Evolutionary conservation across 179 eudicot genomes (phyloP).

Genomic region (Actinidia arguta): DNA sequence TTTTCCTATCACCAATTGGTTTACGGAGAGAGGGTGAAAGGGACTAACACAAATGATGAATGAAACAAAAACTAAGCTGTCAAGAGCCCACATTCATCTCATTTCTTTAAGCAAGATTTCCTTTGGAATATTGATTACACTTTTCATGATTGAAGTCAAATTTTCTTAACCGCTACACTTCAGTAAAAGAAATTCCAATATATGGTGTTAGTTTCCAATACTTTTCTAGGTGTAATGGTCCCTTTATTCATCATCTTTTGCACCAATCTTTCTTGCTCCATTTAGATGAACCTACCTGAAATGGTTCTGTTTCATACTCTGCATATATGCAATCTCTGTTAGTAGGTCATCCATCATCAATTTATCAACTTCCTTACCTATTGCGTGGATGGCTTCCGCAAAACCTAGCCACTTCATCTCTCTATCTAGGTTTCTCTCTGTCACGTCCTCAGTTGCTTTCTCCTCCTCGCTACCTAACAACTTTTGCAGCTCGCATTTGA

Average conservation of each 20-base stretch:
- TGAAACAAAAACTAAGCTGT: no score
- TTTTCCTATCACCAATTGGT: no score
- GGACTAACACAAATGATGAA: no score
- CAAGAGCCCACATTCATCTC: no score
- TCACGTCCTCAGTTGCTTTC: constrained; percentile 19
- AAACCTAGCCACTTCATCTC: constrained; percentile 52
- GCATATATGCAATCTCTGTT: constrained; percentile 30
- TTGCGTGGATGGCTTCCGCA: constrained; percentile 40
- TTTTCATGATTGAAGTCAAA: background rate
- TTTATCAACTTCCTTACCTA: constrained; percentile 63
- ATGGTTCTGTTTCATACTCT: background rate
- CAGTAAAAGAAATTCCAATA: background rate
- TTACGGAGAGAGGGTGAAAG: no score
- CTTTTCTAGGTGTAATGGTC: background rate
- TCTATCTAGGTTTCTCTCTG: constrained; percentile 35
- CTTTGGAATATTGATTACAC: no score
- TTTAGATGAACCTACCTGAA: constrained; percentile 20
- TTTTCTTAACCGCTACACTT: background rate
- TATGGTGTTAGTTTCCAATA: background rate
- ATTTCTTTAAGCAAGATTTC: no score
- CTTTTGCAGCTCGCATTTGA: constrained; percentile 46
- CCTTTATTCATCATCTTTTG: background rate
- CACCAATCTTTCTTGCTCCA: background rate
- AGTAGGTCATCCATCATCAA: constrained; percentile 61
- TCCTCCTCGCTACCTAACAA: constrained; percentile 43